Evolutionary conservation across 2,329 filamentous ascomycete genomes (phyloP).

Genomic region (Colletotrichum liriopes): DNA sequence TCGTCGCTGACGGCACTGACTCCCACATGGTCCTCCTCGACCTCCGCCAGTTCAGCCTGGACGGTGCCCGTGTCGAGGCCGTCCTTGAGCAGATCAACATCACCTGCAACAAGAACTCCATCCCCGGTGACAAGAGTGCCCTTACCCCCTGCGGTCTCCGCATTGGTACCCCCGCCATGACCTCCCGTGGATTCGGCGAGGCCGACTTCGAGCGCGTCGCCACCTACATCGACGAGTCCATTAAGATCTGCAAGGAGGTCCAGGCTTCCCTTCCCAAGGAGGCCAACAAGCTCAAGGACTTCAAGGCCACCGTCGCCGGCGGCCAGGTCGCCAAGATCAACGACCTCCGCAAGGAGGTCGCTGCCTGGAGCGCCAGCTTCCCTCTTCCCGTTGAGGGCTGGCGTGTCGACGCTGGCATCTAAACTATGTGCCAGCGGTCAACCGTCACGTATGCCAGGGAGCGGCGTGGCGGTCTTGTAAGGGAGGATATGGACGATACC

Average conservation of each 20-base stretch:
- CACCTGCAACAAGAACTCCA: slow-evolving; percentile 99
- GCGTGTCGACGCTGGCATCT: slow-evolving; percentile 74
- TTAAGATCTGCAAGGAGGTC: slow-evolving; percentile 92
- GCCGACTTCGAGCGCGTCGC: slow-evolving; percentile 94
- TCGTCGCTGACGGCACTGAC: slow-evolving; percentile 96
- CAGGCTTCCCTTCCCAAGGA: slow-evolving; percentile 91
- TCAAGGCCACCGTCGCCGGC: slow-evolving; percentile 90
- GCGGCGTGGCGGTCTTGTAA: slow-evolving; percentile 10
- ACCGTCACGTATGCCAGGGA: slow-evolving; percentile 16
- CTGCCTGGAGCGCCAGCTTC: slow-evolving; percentile 89
- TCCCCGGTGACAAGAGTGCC: slow-evolving; percentile 97
- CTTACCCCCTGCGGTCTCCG: slow-evolving; percentile 95
- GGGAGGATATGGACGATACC: slow-evolving; percentile 29
- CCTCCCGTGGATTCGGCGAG: slow-evolving; percentile 91
- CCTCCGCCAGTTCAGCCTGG: slow-evolving; percentile 87
- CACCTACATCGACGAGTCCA: slow-evolving; percentile 87
- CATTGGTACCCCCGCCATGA: slow-evolving; percentile 98
- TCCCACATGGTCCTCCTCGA: slow-evolving; percentile 98
- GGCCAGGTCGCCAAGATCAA: slow-evolving; percentile 88
- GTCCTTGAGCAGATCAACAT: slow-evolving; percentile 99
- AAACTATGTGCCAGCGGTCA: slow-evolving; percentile 49
- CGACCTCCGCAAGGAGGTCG: slow-evolving; percentile 89
- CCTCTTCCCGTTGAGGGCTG: slow-evolving; percentile 89
- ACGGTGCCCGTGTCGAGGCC: slow-evolving; percentile 95
- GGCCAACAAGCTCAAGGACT: slow-evolving; percentile 99